These are phyloP conservation scores for Phallus indusiatus DNA, from an alignment of 768 basidiomycete genomes.

Conservation along the genomic window DNA sequence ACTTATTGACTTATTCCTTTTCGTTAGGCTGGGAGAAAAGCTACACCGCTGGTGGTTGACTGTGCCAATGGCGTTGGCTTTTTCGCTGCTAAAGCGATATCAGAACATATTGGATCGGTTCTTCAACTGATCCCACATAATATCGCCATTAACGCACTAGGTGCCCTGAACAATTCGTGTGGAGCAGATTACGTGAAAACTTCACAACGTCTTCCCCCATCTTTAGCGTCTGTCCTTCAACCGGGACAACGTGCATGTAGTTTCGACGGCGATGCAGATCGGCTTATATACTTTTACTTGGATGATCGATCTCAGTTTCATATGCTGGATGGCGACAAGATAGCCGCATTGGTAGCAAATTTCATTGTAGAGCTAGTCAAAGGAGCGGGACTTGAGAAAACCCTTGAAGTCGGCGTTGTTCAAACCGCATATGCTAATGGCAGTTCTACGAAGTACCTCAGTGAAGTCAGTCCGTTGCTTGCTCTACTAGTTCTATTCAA, in stretches of 20 bases:
- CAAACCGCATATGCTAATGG: constrained; percentile 99
- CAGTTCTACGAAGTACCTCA: constrained; percentile 86
- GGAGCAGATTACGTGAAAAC: constrained; percentile 99
- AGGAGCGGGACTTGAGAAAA: constrained; percentile 67
- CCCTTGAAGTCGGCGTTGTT: constrained; percentile 84
- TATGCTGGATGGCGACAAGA: constrained; percentile 98
- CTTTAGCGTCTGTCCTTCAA: constrained; percentile 49
- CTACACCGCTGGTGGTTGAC: constrained; percentile 68
- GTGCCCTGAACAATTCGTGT: constrained; percentile 76
- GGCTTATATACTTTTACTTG: constrained; percentile 91
- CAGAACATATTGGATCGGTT: constrained; percentile 45
- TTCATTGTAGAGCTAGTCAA: constrained; percentile 89
- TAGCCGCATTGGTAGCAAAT: constrained; percentile 84
- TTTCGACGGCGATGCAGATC: constrained; percentile 95
- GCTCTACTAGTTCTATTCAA: constrained; percentile 9
- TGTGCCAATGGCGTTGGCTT: constrained; percentile 99
- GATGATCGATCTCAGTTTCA: constrained; percentile 71
- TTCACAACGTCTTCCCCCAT: constrained; percentile 75
- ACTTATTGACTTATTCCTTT: background rate
- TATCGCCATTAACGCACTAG: constrained; percentile 49
- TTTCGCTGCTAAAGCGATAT: constrained; percentile 52
- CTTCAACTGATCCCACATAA: constrained; percentile 65
- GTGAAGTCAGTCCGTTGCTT: constrained; percentile 44
- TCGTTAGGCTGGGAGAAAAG: constrained; percentile 47
- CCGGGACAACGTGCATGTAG: constrained; percentile 82